Evolutionary conservation across 345 rosid species (phyloP), one percentile per base, ranked within the genome.

Genomic region (Hypericum androsaemum): DNA sequence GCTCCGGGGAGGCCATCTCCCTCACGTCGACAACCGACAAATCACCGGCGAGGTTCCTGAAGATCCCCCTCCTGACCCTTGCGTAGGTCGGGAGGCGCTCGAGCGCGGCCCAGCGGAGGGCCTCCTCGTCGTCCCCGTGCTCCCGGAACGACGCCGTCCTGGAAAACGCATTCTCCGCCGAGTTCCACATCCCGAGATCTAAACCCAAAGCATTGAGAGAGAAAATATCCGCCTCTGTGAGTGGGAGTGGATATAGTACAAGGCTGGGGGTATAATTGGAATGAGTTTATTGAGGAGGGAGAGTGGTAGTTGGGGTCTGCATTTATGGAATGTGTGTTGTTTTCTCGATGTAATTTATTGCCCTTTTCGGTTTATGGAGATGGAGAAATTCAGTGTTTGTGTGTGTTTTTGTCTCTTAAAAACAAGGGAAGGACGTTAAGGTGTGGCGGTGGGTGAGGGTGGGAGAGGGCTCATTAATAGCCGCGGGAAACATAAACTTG

Each of bases 21-120:
- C 81, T 72, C 7, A 90, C 76, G 10, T 69, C 81, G 56, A 88
- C 70, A 80, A 82, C 96, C 65, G 61, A 78, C 6, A 64, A 52
- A n/a, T 75, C 89, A 2, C 98, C 98, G 10, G 63, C 71, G 57
- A 78, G 44, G 61, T 82, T 80, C 74, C 48, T 75, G 68, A 85
- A 92, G 47, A 92, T 83, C 22, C 89, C 95, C 6, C 89, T 69
- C 9, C 98, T 83, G 12, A 71, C 84, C 6, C 96, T 65, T 2
- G 70, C 47, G 58, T 84, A 83, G 12, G 96, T 88, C 5, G 98
- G 98, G 41, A 92, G 68, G 35, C 98, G 73, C 79, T 92, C 89
- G 41, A 92, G 58, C 58, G 94, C 98, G 12, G 86, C 98, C 96
- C 95, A 90, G 12, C 77, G 84, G 3, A 90, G 82, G 50, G 82